phyloP scores from a whole-genome alignment of 495 filamentous ascomycete genomes.

The Zalerion maritima region DNA sequence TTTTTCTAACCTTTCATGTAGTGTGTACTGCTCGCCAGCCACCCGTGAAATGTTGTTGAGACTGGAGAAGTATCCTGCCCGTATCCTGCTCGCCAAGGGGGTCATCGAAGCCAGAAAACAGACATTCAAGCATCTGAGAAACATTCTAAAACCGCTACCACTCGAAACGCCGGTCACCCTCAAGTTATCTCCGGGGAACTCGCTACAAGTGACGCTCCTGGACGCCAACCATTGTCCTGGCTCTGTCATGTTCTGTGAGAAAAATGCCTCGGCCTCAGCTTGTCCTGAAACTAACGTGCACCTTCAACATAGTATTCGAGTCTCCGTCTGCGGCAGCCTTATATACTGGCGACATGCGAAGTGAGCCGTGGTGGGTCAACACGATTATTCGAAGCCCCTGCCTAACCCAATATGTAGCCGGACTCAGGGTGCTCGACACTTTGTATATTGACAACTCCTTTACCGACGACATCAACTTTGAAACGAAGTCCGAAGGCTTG shows the following conservation, averaged over 20 bases:
- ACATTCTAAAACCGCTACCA: conserved; percentile 65
- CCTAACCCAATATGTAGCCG: conserved; percentile 59
- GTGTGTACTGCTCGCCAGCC: conserved; percentile 75
- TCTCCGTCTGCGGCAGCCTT: conserved; percentile 58
- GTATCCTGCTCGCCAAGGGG: conserved; percentile 65
- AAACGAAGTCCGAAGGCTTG: conserved; percentile 56
- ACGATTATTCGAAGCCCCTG: conserved; percentile 51
- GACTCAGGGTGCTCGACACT: conserved; percentile 51
- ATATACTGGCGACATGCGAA: conserved; percentile 87
- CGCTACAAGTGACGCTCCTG: conserved; percentile 67
- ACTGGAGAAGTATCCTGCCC: conserved; percentile 61
- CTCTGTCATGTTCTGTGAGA: conserved; percentile 68
- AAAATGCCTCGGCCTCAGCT: no score
- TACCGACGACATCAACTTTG: conserved; percentile 30
- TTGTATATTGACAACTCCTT: conserved; percentile 87
- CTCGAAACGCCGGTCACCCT: conserved; percentile 68
- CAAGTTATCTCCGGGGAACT: conserved; percentile 51
- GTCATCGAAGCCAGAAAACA: conserved; percentile 56
- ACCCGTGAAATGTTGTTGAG: conserved; percentile 66
- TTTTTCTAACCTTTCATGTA: conserved; percentile 7
- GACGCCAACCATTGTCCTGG: conserved; percentile 90
- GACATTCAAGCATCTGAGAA: conserved; percentile 61
- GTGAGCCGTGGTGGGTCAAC: conserved; percentile 43
- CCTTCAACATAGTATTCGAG: conserved; percentile 60
- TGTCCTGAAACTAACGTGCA: no score